Conservation (phyloP, 2,329 filamentous ascomycete species). For the Verticillium nonalfalfae region DNA sequence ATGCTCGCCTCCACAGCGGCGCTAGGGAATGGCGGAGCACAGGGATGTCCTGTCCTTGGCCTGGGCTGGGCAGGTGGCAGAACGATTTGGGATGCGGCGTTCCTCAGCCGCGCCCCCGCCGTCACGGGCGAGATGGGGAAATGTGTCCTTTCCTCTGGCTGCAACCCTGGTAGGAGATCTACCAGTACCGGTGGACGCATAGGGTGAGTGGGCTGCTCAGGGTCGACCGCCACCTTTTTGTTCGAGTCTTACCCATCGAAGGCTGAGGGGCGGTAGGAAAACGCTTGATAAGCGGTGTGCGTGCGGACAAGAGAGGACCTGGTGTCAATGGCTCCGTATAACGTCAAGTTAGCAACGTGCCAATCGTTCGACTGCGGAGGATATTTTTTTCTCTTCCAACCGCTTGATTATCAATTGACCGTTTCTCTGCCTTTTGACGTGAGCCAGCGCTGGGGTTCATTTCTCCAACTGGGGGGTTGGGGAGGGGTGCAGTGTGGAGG, state of each 20-base stretch:
- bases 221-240: not conserved
- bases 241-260: not conserved
- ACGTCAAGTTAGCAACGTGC: not conserved
- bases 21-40: not conserved
- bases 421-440: not conserved
- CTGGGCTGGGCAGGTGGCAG: not conserved
- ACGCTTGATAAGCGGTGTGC: not conserved
- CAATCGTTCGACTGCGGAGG: not conserved
- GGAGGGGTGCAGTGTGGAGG: not conserved
- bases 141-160: not conserved
- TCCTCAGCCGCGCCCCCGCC: not conserved
- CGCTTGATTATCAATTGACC: not conserved
- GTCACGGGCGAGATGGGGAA: not conserved
- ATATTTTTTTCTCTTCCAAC: not conserved
- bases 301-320: not conserved
- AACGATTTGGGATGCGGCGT: not conserved
- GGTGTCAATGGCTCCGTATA: not conserved
- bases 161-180: not conserved
- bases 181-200: not conserved
- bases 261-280: not conserved
- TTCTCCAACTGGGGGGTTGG: not conserved
- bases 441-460: not conserved
- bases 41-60: not conserved
- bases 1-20: not conserved
- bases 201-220: not conserved